Conservation (phyloP, 2,329 filamentous ascomycete species). For the Cadophora sp. region DNA sequence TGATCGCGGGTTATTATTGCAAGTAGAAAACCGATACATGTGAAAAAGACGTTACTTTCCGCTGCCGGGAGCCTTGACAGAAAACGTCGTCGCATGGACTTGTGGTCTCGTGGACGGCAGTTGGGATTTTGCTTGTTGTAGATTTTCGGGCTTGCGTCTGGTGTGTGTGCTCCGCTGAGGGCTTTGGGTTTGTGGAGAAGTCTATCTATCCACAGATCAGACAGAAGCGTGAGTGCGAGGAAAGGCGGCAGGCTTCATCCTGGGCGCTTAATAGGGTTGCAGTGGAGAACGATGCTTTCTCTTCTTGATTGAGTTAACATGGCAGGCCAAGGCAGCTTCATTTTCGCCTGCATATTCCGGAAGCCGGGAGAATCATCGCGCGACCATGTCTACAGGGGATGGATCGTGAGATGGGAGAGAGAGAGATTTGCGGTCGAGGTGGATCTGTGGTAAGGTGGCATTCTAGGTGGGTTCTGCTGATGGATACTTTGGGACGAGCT, state of each 20-base stretch:
- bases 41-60: background rate
- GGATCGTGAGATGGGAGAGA: background rate
- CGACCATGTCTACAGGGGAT: constrained; percentile 7
- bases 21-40: background rate
- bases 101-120: constrained; percentile 7
- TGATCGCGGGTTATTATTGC: background rate
- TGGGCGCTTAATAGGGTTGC: background rate
- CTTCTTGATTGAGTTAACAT: background rate
- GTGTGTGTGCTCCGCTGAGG: background rate
- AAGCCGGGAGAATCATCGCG: constrained; percentile 15
- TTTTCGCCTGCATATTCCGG: constrained; percentile 6
- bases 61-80: constrained; percentile 3
- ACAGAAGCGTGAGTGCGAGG: background rate
- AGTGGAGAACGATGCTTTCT: background rate
- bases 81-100: constrained; percentile 9
- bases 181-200: background rate
- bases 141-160: background rate
- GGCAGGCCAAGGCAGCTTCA: no score
- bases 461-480: background rate
- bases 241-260: background rate
- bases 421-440: constrained; percentile 6
- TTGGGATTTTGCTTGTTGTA: background rate
- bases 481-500: constrained; percentile 5
- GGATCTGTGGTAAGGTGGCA: background rate
- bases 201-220: background rate